Evolutionary conservation across 768 basidiomycete genomes (phyloP), one percentile per base, ranked within the genome.

Genomic region (Boletus subcaerulescens): DNA sequence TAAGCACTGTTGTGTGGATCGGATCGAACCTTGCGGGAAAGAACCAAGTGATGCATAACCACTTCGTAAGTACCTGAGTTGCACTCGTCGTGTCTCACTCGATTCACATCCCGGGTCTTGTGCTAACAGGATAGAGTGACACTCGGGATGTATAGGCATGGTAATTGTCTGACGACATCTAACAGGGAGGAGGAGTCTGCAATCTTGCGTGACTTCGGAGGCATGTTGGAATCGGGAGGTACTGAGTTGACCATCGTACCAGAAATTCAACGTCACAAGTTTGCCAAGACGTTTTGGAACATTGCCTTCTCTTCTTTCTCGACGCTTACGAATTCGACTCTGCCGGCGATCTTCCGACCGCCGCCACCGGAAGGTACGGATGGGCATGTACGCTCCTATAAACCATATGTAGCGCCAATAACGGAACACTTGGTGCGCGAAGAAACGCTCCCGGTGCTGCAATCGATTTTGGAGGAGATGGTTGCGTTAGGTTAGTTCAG

Each of bases 221-320:
- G 58, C 11, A 66, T 85, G 11, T 66, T 87, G 5, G 63, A 70
- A 48, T 62, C 65, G 10, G 83, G 83, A 18, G 84, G 83, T 6
- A 77, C 73, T 38, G 72, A 74, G 0, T 65, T 78, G 18, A 74
- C 60, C 0, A 72, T 83, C 50, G 78, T 77, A 13, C 74, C 80
- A 17, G 82, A 86, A 57, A 81, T 86, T n/a, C 85, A 85, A 61
- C 75, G 83, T 14, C 65, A 73, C 58, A 86, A 85, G 63, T 87
- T 80, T 56, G 58, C 70, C 3, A 87, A 87, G 71, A 85, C 85
- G 59, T 76, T 85, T 45, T 85, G 81, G 85, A 87, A 85, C 60
- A 71, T 82, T 45, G 73, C 74, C 1, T 80, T 86, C 58, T 78
- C 82, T 2, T 77, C 80, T 9, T 70, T 79, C 50, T 63, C 82